A percentile compares a stretch with the other conserved stretches of the same genome.
These are phyloP conservation scores for Juglanconis juglandina DNA, from an alignment of 2,329 filamentous ascomycete species.

Conservation along the genomic window DNA sequence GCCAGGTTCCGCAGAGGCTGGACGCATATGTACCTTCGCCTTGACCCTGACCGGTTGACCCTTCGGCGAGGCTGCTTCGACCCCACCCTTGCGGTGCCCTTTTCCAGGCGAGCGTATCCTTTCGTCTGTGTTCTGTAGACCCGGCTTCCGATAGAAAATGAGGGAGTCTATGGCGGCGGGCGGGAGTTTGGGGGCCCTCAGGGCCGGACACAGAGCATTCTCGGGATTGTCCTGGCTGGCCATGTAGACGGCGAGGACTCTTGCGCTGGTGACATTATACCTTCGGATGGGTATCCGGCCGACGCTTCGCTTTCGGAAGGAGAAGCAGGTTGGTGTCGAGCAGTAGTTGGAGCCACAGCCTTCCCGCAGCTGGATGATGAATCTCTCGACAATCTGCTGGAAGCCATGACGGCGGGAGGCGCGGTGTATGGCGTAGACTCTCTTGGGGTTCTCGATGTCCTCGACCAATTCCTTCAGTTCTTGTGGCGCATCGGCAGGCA, in stretches of 20 bases:
- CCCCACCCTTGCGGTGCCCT: neutral
- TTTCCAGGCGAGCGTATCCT: constrained; percentile 22
- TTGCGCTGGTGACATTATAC: constrained; percentile 77
- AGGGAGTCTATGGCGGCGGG: constrained; percentile 47
- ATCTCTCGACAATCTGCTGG: constrained; percentile 68
- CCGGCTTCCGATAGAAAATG: constrained; percentile 37
- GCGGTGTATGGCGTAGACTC: constrained; percentile 58
- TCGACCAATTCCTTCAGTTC: constrained; percentile 54
- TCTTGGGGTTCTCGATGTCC: constrained; percentile 58
- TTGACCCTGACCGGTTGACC: constrained; percentile 8
- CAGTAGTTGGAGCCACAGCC: constrained; percentile 71
- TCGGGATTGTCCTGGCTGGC: constrained; percentile 78
- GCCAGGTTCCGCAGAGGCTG: constrained; percentile 2
- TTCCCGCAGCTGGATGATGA: constrained; percentile 75
- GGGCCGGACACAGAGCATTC: constrained; percentile 59
- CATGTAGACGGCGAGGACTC: constrained; percentile 75
- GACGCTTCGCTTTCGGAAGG: constrained; percentile 65
- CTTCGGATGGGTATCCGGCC: constrained; percentile 68
- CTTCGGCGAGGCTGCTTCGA: neutral
- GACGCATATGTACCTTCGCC: constrained; percentile 13
- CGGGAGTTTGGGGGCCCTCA: constrained; percentile 40
- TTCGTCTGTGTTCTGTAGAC: constrained; percentile 1
- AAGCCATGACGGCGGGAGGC: constrained; percentile 61
- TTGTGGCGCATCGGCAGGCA: constrained; percentile 58
- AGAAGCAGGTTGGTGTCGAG: constrained; percentile 75